Evolutionary conservation across 1,139 yeast species (phyloP), one percentile per base, ranked within the genome.

Genomic region (Scheffersomyces illinoinensis): DNA sequence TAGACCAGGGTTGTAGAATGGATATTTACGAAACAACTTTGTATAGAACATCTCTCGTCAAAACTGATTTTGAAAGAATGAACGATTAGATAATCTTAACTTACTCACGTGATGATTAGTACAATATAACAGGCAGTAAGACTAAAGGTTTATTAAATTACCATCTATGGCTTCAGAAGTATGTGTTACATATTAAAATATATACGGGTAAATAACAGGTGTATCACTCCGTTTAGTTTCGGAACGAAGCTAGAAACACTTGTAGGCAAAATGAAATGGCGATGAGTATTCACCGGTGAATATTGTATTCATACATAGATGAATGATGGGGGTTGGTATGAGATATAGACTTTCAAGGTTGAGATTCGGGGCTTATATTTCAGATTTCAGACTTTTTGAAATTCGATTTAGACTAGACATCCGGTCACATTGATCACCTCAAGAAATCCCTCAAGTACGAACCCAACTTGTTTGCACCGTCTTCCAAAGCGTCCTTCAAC

Each of bases 401-500:
- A 33, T 33, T 12, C 17, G 43, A 10, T 12, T 33, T 14, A 12
- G 43, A 14, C 10, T 10, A 8, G 17, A 33, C 17, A 33, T 33
- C 17, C 1, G 33, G 43, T 33, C 17, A 10, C 43, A 12, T 33
- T 33, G 43, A 33, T 33, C 72, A 84, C 69, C 91, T 81, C 69
- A 93, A 78, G 71, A 91, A 91, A 71, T 93, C 97, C 68, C 98
- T 85, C 77, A 93, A 81, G 71, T 89, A 87, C 50, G 89, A 89
- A 48, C 96, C 93, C 60, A 93, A 81, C 75, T 90, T 92, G 69
- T 88, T 89, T 26, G 98, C 98, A 61, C 98, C 98, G 65, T 88
- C 93, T 74, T 93, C 98, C 64, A 95, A 83, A n/a, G 93, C 97
- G 74, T 91, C 97, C 76, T 91, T 93, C 70, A 95, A 78, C 54